Evolutionary conservation across 2,329 filamentous ascomycete species (phyloP).

Genomic region (Colletotrichum tropicicola): DNA sequence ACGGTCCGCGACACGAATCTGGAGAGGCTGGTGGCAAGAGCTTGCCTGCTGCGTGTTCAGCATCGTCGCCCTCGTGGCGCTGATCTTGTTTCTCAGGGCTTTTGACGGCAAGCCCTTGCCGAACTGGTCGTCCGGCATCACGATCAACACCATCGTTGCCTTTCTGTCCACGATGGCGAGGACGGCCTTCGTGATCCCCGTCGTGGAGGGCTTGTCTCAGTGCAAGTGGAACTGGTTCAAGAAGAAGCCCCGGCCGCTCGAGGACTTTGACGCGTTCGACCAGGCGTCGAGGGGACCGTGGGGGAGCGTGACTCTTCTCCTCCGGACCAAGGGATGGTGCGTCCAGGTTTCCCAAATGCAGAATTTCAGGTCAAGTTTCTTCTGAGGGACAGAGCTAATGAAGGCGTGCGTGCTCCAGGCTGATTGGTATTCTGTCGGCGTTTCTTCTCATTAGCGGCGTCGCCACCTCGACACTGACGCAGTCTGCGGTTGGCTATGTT

Average conservation of each 20-base stretch:
- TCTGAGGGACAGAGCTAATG: not conserved
- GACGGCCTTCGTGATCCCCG: conserved; percentile 33
- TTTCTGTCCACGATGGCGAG: conserved; percentile 36
- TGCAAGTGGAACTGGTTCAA: conserved; percentile 37
- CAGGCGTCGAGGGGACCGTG: conserved; percentile 31
- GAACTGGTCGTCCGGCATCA: conserved; percentile 33
- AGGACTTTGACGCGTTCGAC: conserved; percentile 35
- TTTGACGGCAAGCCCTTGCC: conserved; percentile 32
- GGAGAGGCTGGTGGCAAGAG: not conserved
- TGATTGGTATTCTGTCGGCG: not conserved
- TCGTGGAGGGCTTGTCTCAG: conserved; percentile 35
- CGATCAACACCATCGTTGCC: conserved; percentile 37
- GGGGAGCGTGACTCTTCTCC: conserved; percentile 31
- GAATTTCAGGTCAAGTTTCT: not conserved
- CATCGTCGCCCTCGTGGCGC: not conserved
- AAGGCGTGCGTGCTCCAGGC: too few relatives aligned
- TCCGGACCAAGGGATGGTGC: conserved; percentile 30
- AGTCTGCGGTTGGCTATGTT: not conserved
- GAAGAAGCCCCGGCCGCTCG: conserved; percentile 15
- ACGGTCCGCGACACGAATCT: not conserved
- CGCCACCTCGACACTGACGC: not conserved
- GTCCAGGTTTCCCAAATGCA: not conserved
- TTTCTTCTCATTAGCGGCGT: not conserved
- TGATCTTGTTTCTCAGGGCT: not conserved
- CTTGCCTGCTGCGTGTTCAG: not conserved